Conservation (phyloP, 208 protist genomes). For the Trypanosoma rangeli region DNA sequence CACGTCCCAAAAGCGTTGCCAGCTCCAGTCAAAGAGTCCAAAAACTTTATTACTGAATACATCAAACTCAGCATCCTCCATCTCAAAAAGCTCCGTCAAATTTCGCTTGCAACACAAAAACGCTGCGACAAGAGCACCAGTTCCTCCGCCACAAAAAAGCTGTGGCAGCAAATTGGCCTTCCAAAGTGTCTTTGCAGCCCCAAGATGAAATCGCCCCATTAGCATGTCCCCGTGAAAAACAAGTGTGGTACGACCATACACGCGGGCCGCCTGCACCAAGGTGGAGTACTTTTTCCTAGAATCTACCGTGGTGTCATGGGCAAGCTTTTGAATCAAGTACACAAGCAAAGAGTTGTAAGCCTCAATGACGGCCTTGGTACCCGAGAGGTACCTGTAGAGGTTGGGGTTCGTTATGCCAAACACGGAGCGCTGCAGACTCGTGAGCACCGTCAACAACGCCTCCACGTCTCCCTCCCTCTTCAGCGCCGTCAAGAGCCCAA, state of each 20-base stretch:
- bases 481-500: slow-evolving; percentile 44
- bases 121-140: slow-evolving; percentile 63
- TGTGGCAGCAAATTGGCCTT: slow-evolving; percentile 52
- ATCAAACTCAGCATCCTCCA: slow-evolving; percentile 13
- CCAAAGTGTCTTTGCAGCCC: slow-evolving; percentile 69
- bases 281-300: slow-evolving; percentile 33
- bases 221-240: slow-evolving; percentile 63
- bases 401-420: slow-evolving; percentile 56
- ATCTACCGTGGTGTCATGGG: slow-evolving; percentile 10
- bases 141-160: slow-evolving; percentile 63
- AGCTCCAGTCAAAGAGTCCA: slow-evolving; percentile 14
- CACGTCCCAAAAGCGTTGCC: slow-evolving; percentile 31
- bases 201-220: slow-evolving; percentile 60
- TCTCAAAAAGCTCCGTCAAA: slow-evolving; percentile 27
- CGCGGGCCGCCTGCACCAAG: slow-evolving; percentile 37
- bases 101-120: slow-evolving; percentile 59
- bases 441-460: slow-evolving; percentile 39
- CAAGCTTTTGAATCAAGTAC: slow-evolving; percentile 31
- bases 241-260: slow-evolving; percentile 60
- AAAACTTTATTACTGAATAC: slow-evolving; percentile 12
- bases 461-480: slow-evolving; percentile 33
- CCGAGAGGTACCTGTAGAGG: slow-evolving; percentile 62
- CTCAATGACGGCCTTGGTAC: slow-evolving; percentile 68
- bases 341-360: slow-evolving; percentile 61
- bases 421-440: slow-evolving; percentile 49